Conservation (phyloP, 2,329 filamentous ascomycete genomes). For the Neoarthrinium moseri region DNA sequence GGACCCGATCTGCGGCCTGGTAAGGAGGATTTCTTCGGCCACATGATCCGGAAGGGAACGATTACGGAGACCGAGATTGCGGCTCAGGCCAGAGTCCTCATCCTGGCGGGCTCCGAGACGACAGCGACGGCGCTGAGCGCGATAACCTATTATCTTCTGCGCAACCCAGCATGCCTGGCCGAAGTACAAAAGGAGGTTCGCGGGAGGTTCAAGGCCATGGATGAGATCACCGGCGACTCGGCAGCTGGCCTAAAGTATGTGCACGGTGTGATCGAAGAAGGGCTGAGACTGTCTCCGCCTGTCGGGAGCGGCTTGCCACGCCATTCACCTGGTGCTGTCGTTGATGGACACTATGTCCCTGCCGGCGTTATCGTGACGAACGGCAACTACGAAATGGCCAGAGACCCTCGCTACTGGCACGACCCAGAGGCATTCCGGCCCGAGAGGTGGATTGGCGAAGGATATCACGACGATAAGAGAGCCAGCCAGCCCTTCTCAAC, state of each 20-base stretch:
- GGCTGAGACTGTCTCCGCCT: background rate
- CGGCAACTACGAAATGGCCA: background rate
- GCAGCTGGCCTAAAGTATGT: conserved; percentile 20
- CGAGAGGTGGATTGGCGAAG: conserved; percentile 19
- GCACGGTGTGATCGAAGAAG: background rate
- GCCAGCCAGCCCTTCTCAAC: conserved; percentile 21
- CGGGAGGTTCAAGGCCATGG: background rate
- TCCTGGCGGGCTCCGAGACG: conserved; percentile 16
- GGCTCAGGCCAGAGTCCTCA: conserved; percentile 11
- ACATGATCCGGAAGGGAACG: background rate
- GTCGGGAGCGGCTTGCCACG: background rate
- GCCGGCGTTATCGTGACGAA: conserved; percentile 10
- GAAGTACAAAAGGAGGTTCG: conserved; percentile 6
- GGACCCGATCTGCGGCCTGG: background rate
- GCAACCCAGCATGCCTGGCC: background rate
- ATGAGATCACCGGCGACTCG: conserved; percentile 11
- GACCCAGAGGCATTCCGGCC: conserved; percentile 19
- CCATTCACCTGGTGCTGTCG: conserved; percentile 12
- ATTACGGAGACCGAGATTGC: background rate
- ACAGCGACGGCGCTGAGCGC: conserved; percentile 5
- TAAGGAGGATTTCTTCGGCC: background rate
- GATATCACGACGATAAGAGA: conserved; percentile 12
- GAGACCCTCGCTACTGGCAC: conserved; percentile 15
- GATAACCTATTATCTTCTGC: background rate
- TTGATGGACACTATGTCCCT: conserved; percentile 19